These are phyloP conservation scores for Eremothecium gossypii DNA, from an alignment of 1,139 yeast genomes.

Conservation along the genomic window DNA sequence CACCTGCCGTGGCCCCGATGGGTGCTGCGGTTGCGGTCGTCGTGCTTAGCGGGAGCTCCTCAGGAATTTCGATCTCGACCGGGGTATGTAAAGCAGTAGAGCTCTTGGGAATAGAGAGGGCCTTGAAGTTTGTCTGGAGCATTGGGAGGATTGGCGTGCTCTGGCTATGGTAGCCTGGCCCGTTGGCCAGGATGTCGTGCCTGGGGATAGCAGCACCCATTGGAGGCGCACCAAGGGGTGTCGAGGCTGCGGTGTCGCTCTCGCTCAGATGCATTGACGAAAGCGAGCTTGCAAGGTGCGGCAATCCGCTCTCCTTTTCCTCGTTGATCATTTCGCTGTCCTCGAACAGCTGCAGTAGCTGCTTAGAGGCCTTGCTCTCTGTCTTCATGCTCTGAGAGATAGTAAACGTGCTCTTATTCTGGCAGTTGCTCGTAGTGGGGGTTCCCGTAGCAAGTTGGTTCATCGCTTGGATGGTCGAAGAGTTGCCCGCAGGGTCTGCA, in stretches of 20 bases:
- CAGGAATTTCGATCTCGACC: conserved; percentile 52
- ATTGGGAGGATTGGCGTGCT: conserved; percentile 25
- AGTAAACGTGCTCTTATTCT: conserved; percentile 11
- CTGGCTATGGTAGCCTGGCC: conserved; percentile 18
- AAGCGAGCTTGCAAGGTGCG: conserved; percentile 14
- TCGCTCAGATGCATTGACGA: conserved; percentile 12
- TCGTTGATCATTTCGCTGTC: conserved; percentile 28
- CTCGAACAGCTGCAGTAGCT: conserved; percentile 64
- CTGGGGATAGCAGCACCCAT: background rate
- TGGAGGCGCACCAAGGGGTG: background rate
- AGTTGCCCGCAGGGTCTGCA: conserved; percentile 16
- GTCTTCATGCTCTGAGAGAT: conserved; percentile 6
- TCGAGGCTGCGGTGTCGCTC: conserved; percentile 2
- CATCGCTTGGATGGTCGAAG: conserved; percentile 19
- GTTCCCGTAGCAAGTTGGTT: conserved; percentile 7
- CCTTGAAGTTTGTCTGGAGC: conserved; percentile 24
- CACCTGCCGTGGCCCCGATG: conserved; percentile 7
- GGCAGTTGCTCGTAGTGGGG: conserved; percentile 11
- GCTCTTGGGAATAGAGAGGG: conserved; percentile 16
- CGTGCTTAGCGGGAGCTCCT: conserved; percentile 31
- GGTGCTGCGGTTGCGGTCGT: background rate
- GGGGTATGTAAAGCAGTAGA: conserved; percentile 34
- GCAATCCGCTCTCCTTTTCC: conserved; percentile 15
- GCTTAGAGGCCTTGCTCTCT: conserved; percentile 56
- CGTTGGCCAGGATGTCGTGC: conserved; percentile 6